Evolutionary conservation across 441 rosid species (phyloP), one percentile per base, ranked within the genome.

Genomic region (Lepidium campestre): DNA sequence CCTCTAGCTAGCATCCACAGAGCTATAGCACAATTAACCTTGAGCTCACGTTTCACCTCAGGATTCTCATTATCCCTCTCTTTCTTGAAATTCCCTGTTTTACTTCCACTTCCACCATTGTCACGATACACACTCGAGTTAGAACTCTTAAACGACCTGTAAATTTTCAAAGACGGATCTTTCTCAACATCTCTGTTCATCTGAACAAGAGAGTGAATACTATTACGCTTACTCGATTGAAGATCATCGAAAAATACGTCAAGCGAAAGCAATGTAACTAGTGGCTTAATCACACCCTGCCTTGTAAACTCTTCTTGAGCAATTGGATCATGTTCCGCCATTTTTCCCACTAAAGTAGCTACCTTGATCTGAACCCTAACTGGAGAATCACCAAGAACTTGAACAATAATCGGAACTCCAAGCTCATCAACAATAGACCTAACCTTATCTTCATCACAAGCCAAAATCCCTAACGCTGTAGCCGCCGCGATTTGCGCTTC

Each of bases 301-400:
- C 85, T 65, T 5, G 91, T 89, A 39, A 86, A 86, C 73, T 86
- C 86, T 8, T 84, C 86, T 46, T 79, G 91, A 20, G 91, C 87
- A 32, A 77, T 8, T 0, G 78, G 46, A 75, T 81, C 81, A 22
- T 75, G 73, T 20, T 72, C 77, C 3, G 89, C 89, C 91, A 86
- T 86, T 57, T 76, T 71, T 2, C 84, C 87, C 34, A 86, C 86
- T 79, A 86, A 61, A 44, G 61, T 71, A 37, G 86, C 87, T 45
- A 77, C 83, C 53, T 54, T 76, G 34, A 78, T 82, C 77, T 84
- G 91, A 71, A 84, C 89, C 62, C 60, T 78, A 80, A 79, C 76
- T 5, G 80, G 72, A 35, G 89, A 78, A 70, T 82, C 89, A 12
- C 80, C 64, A 29, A 86, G 78, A 22, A 78, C 82, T 12, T 75